These are phyloP conservation scores for Chaetomiaceae sp. DNA, from an alignment of 2,329 filamentous ascomycete species.

Conservation along the genomic window DNA sequence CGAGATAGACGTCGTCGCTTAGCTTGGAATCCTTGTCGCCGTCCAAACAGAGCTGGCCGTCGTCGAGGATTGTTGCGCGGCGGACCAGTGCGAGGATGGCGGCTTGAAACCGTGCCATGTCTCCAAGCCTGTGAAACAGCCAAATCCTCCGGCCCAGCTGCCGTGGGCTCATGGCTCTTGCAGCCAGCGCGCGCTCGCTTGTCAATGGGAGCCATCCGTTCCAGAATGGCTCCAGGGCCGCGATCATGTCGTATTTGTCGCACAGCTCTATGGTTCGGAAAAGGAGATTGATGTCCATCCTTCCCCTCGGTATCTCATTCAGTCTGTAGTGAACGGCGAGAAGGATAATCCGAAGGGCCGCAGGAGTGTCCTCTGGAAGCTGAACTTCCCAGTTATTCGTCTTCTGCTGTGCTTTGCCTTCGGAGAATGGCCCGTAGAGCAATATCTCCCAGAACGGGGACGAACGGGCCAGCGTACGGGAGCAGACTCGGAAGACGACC, in stretches of 20 bases:
- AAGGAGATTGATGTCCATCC: background rate
- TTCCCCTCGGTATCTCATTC: background rate
- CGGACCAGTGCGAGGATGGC: too few species aligned
- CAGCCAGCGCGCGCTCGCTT: too few species aligned
- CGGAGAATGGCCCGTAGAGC: background rate
- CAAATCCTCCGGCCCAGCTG: background rate
- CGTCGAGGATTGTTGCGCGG: too few species aligned
- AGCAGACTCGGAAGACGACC: conserved; percentile 13
- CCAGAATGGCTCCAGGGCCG: background rate
- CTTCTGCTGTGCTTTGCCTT: background rate
- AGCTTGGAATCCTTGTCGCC: too few species aligned
- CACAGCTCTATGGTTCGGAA: background rate
- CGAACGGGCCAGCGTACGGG: conserved; percentile 6
- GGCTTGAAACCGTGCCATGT: too few species aligned
- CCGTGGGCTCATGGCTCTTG: background rate
- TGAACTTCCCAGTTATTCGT: background rate
- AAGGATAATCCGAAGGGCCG: background rate
- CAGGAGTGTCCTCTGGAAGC: background rate
- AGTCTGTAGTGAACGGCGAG: background rate
- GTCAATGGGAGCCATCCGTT: background rate
- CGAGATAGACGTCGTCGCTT: background rate
- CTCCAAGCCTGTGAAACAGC: too few species aligned
- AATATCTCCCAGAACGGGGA: background rate
- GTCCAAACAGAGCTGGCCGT: too few species aligned
- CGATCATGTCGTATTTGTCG: background rate